Percentiles rank a stretch among this genome's conserved stretches.
phyloP scores from a whole-genome alignment of 768 basidiomycete genomes.

The Rhodosporidiobolus sp. region DNA sequence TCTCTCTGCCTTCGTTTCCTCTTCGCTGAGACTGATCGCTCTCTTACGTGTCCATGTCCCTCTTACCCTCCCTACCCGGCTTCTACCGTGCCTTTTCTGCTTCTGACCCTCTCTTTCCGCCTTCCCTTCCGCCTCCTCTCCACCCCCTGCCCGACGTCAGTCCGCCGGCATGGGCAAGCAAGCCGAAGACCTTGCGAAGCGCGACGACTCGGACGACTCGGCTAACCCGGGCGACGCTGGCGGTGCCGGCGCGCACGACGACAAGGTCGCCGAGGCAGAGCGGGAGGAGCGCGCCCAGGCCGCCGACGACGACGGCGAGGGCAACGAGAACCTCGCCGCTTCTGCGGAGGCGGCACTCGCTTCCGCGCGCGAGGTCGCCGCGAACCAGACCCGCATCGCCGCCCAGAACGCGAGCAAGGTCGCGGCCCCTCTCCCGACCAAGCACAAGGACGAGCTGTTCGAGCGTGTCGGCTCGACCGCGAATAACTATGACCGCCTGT shows the following conservation, averaged over 20 bases:
- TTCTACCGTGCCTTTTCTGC: no score
- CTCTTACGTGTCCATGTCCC: neutral
- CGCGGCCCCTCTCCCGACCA: slow-evolving; percentile 10
- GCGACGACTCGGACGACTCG: slow-evolving; percentile 20
- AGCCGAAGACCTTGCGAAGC: slow-evolving; percentile 17
- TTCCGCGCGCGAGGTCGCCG: slow-evolving; percentile 5
- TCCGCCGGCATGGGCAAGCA: slow-evolving; percentile 21
- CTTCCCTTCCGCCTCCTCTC: neutral
- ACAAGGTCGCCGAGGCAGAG: slow-evolving; percentile 23
- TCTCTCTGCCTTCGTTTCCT: neutral
- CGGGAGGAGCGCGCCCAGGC: slow-evolving; percentile 2
- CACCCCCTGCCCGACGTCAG: neutral
- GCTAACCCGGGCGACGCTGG: neutral
- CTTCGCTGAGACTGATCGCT: no score
- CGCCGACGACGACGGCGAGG: neutral
- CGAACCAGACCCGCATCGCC: neutral
- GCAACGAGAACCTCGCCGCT: slow-evolving; percentile 13
- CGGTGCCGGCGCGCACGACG: slow-evolving; percentile 12
- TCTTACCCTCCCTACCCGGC: no score
- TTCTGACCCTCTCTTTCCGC: neutral
- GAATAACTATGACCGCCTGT: slow-evolving; percentile 80
- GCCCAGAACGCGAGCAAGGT: slow-evolving; percentile 2
- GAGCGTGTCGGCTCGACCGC: slow-evolving; percentile 88
- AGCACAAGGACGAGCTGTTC: slow-evolving; percentile 55
- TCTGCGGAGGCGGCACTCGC: slow-evolving; percentile 27